Percentiles rank a stretch among this genome's conserved stretches.
Conservation (phyloP, 2,329 filamentous ascomycete species). For the Mycosphaerella sp. region DNA sequence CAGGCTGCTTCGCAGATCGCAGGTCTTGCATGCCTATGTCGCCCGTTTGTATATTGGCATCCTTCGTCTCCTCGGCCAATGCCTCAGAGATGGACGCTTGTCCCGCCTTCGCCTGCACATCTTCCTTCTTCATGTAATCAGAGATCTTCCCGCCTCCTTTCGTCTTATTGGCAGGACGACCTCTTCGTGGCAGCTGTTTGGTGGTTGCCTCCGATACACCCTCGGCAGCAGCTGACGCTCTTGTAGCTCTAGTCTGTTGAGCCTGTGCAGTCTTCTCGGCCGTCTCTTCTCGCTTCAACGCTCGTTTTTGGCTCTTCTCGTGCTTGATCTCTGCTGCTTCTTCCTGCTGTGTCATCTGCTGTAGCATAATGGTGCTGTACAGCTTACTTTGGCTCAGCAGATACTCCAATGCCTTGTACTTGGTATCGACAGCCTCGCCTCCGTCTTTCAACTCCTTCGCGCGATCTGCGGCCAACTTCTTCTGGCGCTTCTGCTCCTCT, state of each 20-base stretch:
- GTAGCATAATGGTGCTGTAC: constrained; percentile 48
- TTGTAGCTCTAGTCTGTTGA: constrained; percentile 44
- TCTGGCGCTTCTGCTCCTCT: constrained; percentile 42
- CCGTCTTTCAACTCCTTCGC: constrained; percentile 44
- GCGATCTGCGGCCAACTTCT: constrained; percentile 41
- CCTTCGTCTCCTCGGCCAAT: constrained; percentile 52
- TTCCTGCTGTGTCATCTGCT: constrained; percentile 49
- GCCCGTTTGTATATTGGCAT: constrained; percentile 53
- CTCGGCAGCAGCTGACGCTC: constrained; percentile 28
- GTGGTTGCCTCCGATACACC: constrained; percentile 14
- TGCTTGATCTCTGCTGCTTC: constrained; percentile 43
- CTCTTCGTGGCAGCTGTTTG: constrained; percentile 28
- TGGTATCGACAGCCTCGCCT: constrained; percentile 42
- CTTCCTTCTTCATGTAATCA: constrained; percentile 56
- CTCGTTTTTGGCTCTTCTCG: constrained; percentile 41
- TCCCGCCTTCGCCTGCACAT: constrained; percentile 49
- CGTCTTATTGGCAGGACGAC: constrained; percentile 34
- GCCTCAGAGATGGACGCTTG: constrained; percentile 52
- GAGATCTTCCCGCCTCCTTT: constrained; percentile 46
- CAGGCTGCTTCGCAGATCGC: constrained; percentile 76
- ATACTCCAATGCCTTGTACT: constrained; percentile 49
- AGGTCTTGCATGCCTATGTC: constrained; percentile 62
- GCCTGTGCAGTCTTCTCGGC: constrained; percentile 44
- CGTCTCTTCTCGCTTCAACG: constrained; percentile 43
- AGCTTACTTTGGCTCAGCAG: constrained; percentile 49